Percentiles rank a stretch among this genome's conserved stretches.
Conservation (phyloP, 2,329 filamentous ascomycete species). For the Aspergillus sp. region DNA sequence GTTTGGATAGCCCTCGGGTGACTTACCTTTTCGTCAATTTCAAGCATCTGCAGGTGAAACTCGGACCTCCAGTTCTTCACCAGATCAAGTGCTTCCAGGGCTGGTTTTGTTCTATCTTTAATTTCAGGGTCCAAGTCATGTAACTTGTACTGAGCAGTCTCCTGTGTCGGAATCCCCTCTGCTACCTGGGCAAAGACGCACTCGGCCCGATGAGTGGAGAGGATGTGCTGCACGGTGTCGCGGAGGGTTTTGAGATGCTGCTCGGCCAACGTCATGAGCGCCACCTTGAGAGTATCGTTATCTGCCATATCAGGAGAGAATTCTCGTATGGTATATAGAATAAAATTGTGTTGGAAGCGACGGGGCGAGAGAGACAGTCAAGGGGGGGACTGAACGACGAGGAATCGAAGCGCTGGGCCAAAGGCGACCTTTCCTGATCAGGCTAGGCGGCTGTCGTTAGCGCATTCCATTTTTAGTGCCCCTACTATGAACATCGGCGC, state of each 20-base stretch:
- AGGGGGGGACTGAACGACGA: no score
- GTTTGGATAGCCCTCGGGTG: background rate
- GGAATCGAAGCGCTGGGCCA: no score
- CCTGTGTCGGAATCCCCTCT: background rate
- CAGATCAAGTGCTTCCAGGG: background rate
- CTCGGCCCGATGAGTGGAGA: background rate
- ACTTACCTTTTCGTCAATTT: background rate
- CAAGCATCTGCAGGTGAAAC: background rate
- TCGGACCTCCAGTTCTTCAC: background rate
- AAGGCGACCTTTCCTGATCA: no score
- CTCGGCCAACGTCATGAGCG: background rate
- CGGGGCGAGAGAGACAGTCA: background rate
- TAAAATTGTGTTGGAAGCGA: background rate
- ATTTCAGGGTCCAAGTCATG: background rate
- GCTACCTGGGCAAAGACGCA: background rate
- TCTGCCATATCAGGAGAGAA: background rate
- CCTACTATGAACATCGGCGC: no score
- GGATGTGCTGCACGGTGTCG: background rate
- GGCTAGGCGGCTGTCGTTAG: no score
- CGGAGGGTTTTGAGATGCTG: background rate
- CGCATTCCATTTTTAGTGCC: no score
- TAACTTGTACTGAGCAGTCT: background rate
- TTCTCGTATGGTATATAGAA: background rate
- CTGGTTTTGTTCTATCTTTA: background rate
- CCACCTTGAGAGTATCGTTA: background rate